Percentiles rank a stretch among this genome's conserved stretches.
Evolutionary conservation across 164 flowering plant species (phyloP).

Genomic region (Umbellularia californica): DNA sequence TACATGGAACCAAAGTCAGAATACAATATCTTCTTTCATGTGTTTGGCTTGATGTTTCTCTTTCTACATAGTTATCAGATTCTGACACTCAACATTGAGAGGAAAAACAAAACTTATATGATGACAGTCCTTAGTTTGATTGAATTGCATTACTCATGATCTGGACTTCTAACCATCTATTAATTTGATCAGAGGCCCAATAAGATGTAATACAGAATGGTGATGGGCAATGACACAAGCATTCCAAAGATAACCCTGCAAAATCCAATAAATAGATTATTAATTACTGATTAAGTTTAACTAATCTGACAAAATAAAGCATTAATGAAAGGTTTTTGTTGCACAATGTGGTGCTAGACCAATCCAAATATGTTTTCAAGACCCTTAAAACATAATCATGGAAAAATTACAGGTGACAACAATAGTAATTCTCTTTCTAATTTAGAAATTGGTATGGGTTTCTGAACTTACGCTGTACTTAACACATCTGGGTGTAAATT

Average conservation of each 20-base stretch:
- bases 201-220: conserved; percentile 19
- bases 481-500: conserved; percentile 35
- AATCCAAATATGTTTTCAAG: not conserved
- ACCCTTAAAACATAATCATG: not conserved
- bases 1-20: conserved; percentile 3
- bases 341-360: not conserved
- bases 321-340: not conserved
- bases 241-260: conserved; percentile 28
- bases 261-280: no score
- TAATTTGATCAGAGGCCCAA: conserved; percentile 14
- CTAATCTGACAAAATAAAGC: not conserved
- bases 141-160: not conserved
- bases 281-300: not conserved
- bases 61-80: not conserved
- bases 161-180: not conserved
- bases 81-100: not conserved
- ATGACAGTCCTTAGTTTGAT: not conserved
- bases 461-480: conserved; percentile 38
- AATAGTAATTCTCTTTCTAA: not conserved
- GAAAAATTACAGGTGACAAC: not conserved
- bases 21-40: not conserved
- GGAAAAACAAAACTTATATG: not conserved
- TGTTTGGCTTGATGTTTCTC: not conserved
- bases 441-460: not conserved
- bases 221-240: conserved; percentile 22